These are phyloP conservation scores for Trifolium repens DNA, from an alignment of 306 rosid genomes.

Conservation along the genomic window DNA sequence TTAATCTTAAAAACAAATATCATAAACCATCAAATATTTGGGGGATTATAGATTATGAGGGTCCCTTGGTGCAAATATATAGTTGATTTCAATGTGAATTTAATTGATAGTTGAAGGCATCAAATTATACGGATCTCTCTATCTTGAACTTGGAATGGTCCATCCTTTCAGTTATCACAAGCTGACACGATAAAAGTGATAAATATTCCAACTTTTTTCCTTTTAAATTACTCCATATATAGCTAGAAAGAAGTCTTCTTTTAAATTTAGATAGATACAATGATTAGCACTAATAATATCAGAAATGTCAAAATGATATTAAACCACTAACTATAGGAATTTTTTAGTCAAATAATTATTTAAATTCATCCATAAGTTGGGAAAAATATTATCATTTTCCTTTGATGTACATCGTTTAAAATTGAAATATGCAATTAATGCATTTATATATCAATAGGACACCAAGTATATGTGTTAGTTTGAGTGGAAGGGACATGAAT, in stretches of 20 bases:
- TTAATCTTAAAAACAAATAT: too few relatives aligned
- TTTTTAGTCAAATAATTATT: background rate
- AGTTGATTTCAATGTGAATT: background rate
- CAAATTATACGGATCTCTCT: slow-evolving; percentile 4
- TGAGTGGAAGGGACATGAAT: background rate
- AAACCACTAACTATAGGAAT: background rate
- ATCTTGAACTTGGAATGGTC: background rate
- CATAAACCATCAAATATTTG: too few relatives aligned
- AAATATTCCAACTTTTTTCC: slow-evolving; percentile 6
- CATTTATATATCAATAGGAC: background rate
- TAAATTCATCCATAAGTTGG: background rate
- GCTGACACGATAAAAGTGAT: slow-evolving; percentile 7
- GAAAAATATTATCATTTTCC: background rate
- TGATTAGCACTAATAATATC: background rate
- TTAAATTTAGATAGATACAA: background rate
- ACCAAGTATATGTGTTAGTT: background rate
- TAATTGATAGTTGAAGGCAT: slow-evolving; percentile 2
- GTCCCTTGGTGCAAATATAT: too few relatives aligned
- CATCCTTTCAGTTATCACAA: background rate
- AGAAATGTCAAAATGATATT: background rate
- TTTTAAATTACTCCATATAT: background rate
- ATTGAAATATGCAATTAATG: background rate
- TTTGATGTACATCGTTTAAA: background rate
- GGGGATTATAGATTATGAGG: too few relatives aligned
- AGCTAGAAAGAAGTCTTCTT: background rate